Evolutionary conservation across 306 rosid species (phyloP).

Genomic region (Leucaena leucocephala): DNA sequence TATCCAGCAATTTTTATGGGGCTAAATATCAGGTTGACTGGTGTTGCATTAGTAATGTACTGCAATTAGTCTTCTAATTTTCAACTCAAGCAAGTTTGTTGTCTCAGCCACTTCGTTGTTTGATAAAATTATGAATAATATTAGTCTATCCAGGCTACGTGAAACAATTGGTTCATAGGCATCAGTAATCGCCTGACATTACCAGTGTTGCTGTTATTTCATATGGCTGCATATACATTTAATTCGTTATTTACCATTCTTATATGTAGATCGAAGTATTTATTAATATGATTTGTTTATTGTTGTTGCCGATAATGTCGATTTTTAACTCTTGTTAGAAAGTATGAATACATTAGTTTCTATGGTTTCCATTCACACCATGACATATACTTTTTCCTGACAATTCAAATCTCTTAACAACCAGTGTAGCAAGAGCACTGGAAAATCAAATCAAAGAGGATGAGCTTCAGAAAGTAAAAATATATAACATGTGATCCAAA

Average conservation of each 20-base stretch:
- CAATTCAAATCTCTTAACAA: conserved; percentile 11
- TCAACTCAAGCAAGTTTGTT: neutral
- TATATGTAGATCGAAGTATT: neutral
- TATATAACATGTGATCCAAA: neutral
- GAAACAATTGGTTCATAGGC: neutral
- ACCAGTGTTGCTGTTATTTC: neutral
- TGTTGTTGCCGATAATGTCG: neutral
- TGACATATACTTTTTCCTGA: conserved; percentile 8
- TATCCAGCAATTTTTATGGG: conserved; percentile 24
- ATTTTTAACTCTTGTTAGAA: neutral
- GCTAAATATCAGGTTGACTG: conserved; percentile 12
- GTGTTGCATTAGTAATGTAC: neutral
- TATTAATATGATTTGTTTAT: conserved; percentile 1
- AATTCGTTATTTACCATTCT: conserved; percentile 8
- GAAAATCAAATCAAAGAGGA: conserved; percentile 23
- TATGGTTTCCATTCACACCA: neutral
- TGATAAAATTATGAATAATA: neutral
- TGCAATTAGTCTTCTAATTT: neutral
- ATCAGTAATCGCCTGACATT: conserved; percentile 23
- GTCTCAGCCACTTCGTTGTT: neutral
- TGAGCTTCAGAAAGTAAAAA: conserved; percentile 2
- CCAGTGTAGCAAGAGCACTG: neutral
- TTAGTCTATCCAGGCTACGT: conserved; percentile 9
- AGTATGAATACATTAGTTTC: neutral
- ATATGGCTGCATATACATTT: neutral